phyloP scores from a whole-genome alignment of 2,329 filamentous ascomycete species.

The Bipolaris victoriae region DNA sequence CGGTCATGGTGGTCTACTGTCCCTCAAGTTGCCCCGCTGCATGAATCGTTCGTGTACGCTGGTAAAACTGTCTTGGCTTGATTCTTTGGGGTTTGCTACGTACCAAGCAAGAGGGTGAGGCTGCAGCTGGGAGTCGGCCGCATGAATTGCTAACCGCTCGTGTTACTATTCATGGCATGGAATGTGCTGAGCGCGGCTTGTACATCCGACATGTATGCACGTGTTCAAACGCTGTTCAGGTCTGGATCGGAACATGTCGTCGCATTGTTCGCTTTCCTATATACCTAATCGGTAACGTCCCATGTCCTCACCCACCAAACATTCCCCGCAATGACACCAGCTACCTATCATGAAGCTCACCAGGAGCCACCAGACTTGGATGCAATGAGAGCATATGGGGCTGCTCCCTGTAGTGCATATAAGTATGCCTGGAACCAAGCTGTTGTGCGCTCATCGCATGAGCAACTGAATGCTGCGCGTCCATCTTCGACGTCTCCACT shows the following conservation, averaged over 20 bases:
- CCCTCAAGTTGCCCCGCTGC: too few species aligned
- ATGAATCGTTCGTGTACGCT: too few species aligned
- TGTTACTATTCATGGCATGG: not conserved
- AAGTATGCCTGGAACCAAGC: not conserved
- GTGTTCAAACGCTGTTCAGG: not conserved
- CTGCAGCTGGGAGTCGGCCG: not conserved
- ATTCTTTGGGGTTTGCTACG: too few species aligned
- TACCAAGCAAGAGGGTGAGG: too few species aligned
- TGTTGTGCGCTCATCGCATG: not conserved
- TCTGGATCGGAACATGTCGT: not conserved
- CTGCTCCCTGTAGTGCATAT: not conserved
- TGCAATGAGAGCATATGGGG: not conserved
- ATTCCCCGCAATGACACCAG: conserved; percentile 27
- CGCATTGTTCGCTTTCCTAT: not conserved
- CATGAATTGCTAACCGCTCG: not conserved
- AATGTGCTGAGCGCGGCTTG: not conserved
- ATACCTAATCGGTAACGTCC: not conserved
- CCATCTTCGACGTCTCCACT: not conserved
- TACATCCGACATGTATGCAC: not conserved
- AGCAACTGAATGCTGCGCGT: conserved; percentile 11
- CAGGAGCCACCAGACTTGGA: conserved; percentile 3
- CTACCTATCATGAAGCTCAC: not conserved
- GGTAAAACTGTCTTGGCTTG: too few species aligned
- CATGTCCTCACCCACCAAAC: not conserved
- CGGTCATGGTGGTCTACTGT: too few species aligned